Evolutionary conservation across 306 rosid species (phyloP).

Genomic region (Cucumis cinereus): DNA sequence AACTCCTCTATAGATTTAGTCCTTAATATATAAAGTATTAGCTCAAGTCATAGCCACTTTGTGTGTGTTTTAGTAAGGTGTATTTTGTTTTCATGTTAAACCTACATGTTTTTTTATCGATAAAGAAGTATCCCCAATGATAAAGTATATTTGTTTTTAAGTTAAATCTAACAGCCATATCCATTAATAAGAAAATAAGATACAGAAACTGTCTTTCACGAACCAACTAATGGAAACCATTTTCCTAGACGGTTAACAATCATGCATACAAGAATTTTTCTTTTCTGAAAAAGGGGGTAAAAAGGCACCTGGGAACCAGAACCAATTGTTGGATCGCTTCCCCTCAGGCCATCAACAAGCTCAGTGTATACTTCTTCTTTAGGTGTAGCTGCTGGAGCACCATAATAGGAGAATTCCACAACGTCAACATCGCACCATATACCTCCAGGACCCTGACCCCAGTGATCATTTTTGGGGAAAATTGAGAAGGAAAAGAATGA

Average conservation of each 20-base stretch:
- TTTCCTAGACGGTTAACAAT: background rate
- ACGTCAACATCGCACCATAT: constrained; percentile 99
- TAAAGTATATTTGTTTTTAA: no score
- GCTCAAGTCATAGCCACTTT: no score
- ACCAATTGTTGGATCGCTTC: constrained; percentile 74
- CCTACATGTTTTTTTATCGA: no score
- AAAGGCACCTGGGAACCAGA: constrained; percentile 92
- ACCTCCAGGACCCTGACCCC: constrained; percentile 94
- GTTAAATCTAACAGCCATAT: no score
- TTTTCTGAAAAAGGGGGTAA: background rate
- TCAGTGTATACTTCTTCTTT: constrained; percentile 86
- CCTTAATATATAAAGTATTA: no score
- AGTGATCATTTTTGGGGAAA: constrained; percentile 1
- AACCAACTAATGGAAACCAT: background rate
- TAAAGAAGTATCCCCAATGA: no score
- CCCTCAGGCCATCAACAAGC: constrained; percentile 88
- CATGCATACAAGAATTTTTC: background rate
- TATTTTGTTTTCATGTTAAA: no score
- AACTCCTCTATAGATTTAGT: no score
- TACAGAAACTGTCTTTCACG: no score
- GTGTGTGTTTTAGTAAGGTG: no score
- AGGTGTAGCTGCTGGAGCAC: constrained; percentile 86
- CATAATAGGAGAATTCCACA: constrained; percentile 91
- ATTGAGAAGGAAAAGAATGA: background rate
- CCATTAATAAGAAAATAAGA: no score